Evolutionary conservation across 257 asterid genomes (phyloP), one percentile per base, ranked within the genome.

Genomic region (Lantana camara): DNA sequence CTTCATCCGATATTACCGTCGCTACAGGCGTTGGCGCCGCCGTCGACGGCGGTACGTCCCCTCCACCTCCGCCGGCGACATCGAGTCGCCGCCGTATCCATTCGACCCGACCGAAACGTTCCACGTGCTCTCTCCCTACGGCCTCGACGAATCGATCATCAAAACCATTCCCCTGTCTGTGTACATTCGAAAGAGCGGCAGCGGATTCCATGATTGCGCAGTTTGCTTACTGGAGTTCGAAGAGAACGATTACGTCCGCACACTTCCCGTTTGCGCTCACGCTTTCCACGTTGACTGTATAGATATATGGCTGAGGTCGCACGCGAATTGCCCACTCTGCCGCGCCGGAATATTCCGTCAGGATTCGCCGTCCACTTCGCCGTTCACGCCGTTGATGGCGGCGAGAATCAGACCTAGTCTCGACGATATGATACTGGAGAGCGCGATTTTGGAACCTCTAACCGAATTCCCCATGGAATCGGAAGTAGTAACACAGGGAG

Each of bases 321-420:
- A 94, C 77, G 96, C 96, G 12, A 90, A 94, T 56, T 94, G 99
- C 66, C 99, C 99, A 7, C 77, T 94, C 57, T 94, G 99, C 71
- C 89, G 99, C 0, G 96, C 99, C 13, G 83, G 83, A 0, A 81
- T 94, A 56, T 85, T 84, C 78, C 83, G 79, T 2, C 83, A 80
- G 27, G 90, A 93, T 12, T 85, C 99, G 46, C 97, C 97, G 20
- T 85, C 90, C 67, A 79, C 89, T 12, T 85, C 99, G 46, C 97
- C 97, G 20, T 85, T 93, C 65, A 79, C 89, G 1, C 99, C 99
- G 27, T 52, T 93, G 14, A 94, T 94, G 99, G 90, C 97, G 0
- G 86, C 89, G 6, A 80, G 99, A 49, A 90, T 94, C 34, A 80
- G 97, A 3, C 99, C 97, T 0, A 83, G 90, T 55, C 82, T 90